phyloP scores from a whole-genome alignment of 306 rosid species.

The Begonia loranthoides region DNA sequence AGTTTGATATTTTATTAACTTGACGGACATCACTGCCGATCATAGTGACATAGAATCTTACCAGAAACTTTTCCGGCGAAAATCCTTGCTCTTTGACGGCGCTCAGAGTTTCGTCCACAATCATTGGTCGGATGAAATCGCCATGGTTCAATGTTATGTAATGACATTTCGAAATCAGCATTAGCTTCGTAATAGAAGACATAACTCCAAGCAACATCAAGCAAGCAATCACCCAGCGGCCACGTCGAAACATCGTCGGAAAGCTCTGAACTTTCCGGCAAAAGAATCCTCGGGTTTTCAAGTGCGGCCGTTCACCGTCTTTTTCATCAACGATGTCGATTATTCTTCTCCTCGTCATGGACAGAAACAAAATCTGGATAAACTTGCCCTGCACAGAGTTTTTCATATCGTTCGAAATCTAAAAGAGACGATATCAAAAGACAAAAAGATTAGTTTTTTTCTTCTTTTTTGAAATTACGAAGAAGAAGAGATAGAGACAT shows the following conservation, averaged over 20 bases:
- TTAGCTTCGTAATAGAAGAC: conserved; percentile 1
- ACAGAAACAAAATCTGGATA: background rate
- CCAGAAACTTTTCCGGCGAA: background rate
- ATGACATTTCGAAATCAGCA: background rate
- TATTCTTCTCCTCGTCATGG: conserved; percentile 11
- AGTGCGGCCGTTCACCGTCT: background rate
- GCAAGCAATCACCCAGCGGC: background rate
- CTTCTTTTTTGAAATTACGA: background rate
- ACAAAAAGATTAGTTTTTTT: background rate
- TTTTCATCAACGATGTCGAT: background rate
- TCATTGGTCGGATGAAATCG: background rate
- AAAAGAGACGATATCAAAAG: background rate
- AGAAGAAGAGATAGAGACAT: background rate
- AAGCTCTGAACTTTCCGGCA: conserved; percentile 3
- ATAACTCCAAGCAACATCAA: conserved; percentile 3
- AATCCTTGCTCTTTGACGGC: background rate
- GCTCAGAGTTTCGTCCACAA: background rate
- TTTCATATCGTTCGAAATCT: too few relatives aligned
- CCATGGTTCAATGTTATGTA: conserved; percentile 1
- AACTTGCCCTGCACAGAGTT: background rate
- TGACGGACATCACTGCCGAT: too few relatives aligned
- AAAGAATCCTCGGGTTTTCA: background rate
- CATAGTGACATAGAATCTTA: background rate
- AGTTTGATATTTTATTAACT: too few relatives aligned
- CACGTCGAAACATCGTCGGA: background rate